These are phyloP conservation scores for Paramecium caudatum DNA, from an alignment of 73 alveolate species.

Conservation along the genomic window DNA sequence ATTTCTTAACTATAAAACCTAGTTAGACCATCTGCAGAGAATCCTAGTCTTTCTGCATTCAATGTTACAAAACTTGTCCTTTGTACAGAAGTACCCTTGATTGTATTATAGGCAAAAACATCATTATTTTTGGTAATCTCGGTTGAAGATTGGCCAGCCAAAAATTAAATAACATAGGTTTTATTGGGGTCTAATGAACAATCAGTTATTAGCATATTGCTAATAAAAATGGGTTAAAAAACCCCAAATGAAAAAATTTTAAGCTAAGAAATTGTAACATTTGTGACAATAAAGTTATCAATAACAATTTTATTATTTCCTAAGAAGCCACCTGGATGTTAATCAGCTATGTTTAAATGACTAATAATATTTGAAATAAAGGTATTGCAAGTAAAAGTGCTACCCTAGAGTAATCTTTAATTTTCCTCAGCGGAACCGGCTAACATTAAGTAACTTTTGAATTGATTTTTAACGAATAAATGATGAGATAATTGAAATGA, in stretches of 20 bases:
- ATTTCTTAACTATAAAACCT: not conserved
- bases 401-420: too few relatives aligned
- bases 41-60: not conserved
- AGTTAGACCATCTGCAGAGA: not conserved
- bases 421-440: too few relatives aligned
- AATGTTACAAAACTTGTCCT: not conserved
- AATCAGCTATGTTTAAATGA: too few relatives aligned
- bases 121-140: not conserved
- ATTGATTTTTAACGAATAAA: not conserved
- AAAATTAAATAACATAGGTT: not conserved
- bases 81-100: not conserved
- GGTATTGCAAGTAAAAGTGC: too few relatives aligned
- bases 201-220: too few relatives aligned
- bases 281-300: too few relatives aligned
- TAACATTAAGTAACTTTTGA: not conserved
- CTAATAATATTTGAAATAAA: too few relatives aligned
- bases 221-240: too few relatives aligned
- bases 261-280: too few relatives aligned
- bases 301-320: too few relatives aligned
- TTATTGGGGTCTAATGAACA: not conserved
- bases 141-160: not conserved
- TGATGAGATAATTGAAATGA: not conserved
- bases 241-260: too few relatives aligned
- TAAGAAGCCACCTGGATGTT: too few relatives aligned
- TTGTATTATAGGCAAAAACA: not conserved